phyloP scores from a whole-genome alignment of 2,329 filamentous ascomycete species.

The Trichoderma sp. region DNA sequence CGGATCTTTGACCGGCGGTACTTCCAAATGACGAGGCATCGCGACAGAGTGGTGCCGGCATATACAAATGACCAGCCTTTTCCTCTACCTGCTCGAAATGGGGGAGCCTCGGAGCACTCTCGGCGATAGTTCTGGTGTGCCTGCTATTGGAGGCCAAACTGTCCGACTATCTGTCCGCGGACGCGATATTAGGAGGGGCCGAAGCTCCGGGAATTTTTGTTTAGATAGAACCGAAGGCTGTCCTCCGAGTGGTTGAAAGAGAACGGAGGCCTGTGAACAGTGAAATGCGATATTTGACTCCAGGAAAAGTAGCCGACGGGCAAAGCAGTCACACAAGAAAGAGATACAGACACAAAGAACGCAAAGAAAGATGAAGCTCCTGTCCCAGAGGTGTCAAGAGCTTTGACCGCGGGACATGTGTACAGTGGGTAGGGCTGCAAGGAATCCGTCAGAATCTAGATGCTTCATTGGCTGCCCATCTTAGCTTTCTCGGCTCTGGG shows the following conservation, averaged over 20 bases:
- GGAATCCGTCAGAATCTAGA: not conserved
- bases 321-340: not conserved
- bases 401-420: not conserved
- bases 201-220: not conserved
- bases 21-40: constrained; percentile 15
- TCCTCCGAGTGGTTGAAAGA: not conserved
- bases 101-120: not conserved
- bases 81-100: not conserved
- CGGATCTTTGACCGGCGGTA: constrained; percentile 1
- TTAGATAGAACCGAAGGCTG: not conserved
- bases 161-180: not conserved
- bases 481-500: not conserved
- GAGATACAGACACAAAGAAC: not conserved
- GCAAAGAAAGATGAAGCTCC: not conserved
- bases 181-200: not conserved
- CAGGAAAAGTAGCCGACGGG: not conserved
- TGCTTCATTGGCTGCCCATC: not conserved
- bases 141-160: not conserved
- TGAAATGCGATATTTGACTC: not conserved
- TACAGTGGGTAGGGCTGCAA: constrained; percentile 15
- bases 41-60: not conserved
- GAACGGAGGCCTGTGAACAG: not conserved
- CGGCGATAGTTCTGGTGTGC: not conserved
- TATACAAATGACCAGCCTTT: not conserved
- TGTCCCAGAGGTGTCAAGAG: not conserved